These are phyloP conservation scores for Teratosphaeria nubilosa DNA, from an alignment of 2,329 filamentous ascomycete genomes.

Conservation along the genomic window DNA sequence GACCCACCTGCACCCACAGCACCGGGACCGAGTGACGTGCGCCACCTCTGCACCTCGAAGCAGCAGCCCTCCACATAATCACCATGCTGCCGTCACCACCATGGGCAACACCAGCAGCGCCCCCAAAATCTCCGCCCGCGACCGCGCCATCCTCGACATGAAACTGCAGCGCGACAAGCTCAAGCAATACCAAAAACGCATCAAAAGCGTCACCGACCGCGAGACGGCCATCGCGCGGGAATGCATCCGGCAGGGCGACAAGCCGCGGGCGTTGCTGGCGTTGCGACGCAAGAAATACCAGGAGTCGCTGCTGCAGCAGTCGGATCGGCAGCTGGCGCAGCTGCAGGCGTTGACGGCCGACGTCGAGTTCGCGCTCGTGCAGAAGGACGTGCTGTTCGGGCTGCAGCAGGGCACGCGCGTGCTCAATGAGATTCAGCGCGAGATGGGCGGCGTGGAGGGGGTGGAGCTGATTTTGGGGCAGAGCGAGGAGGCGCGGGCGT, in stretches of 20 bases:
- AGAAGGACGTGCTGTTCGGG: slow-evolving; percentile 91
- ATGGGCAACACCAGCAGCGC: slow-evolving; percentile 57
- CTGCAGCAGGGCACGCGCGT: slow-evolving; percentile 86
- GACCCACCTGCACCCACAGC: background rate
- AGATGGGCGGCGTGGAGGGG: slow-evolving; percentile 90
- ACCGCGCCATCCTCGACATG: slow-evolving; percentile 94
- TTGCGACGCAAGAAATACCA: slow-evolving; percentile 95
- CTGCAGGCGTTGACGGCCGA: slow-evolving; percentile 78
- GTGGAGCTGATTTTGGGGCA: slow-evolving; percentile 95
- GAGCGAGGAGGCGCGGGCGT: slow-evolving; percentile 78
- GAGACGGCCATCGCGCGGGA: slow-evolving; percentile 79
- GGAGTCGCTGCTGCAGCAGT: slow-evolving; percentile 76
- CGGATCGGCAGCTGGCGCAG: slow-evolving; percentile 87
- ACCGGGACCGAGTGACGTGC: background rate
- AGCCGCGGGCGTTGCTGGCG: slow-evolving; percentile 71
- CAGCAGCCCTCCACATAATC: background rate
- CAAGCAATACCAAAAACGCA: slow-evolving; percentile 88
- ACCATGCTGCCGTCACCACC: slow-evolving; percentile 21
- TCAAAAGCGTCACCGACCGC: slow-evolving; percentile 72
- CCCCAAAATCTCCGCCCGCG: slow-evolving; percentile 64
- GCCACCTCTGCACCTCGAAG: background rate
- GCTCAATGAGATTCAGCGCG: slow-evolving; percentile 78
- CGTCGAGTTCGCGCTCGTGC: slow-evolving; percentile 92
- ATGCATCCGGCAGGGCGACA: slow-evolving; percentile 72
- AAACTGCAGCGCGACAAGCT: slow-evolving; percentile 96